Base-by-base conservation (phyloP, 73 alveolate genomes). In the Symbiodinium natans region DNA sequence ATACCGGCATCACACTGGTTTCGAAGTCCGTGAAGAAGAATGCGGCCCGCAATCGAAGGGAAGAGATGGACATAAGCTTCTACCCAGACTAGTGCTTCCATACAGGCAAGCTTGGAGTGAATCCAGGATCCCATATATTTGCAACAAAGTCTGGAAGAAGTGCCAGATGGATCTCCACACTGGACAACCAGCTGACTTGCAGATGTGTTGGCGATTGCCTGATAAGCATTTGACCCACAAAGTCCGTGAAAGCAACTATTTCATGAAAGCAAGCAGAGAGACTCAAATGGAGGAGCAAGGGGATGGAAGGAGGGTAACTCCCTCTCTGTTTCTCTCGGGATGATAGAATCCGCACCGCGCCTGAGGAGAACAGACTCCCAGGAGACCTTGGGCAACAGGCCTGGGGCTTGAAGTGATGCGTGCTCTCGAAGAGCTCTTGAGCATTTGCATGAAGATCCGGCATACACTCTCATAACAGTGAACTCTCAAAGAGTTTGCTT, bases 271-370 rank as follows among this genome's bases (percentile, higher is more conserved):
- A 48, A 2, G 17, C 63, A 25, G 63, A 48, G 63, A 48, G 21
- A 75, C 8, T 1, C 43, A 75, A 3, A 27, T n/a, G 86, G 86
- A 75, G 86, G 86, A 75, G 86, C 36, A 27, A 75, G 86, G 86
- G 86, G 52, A 75, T 75, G 86, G 86, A 75, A 75, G 86, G 86
- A 31, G 86, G 86, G 86, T 40, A 33, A 75, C 36, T 75, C 36
- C 27, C 86, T 75, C 86, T 75, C 36, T 33, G 36, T 75, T 40
- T 75, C 63, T 48, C 63, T 48, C 63, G 63, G 63, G 63, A 5
- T 48, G 56, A 43, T 43, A 43, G 56, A 43, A 43, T 11, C 56
- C 56, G 11, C n/a, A n/a, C n/a, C n/a, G n/a, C n/a, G n/a, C n/a
- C n/a, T n/a, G n/a, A n/a, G n/a, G n/a, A n/a, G n/a, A n/a, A n/a